Conservation (phyloP, 2,329 filamentous ascomycete genomes). For the Colletotrichum falcatum region DNA sequence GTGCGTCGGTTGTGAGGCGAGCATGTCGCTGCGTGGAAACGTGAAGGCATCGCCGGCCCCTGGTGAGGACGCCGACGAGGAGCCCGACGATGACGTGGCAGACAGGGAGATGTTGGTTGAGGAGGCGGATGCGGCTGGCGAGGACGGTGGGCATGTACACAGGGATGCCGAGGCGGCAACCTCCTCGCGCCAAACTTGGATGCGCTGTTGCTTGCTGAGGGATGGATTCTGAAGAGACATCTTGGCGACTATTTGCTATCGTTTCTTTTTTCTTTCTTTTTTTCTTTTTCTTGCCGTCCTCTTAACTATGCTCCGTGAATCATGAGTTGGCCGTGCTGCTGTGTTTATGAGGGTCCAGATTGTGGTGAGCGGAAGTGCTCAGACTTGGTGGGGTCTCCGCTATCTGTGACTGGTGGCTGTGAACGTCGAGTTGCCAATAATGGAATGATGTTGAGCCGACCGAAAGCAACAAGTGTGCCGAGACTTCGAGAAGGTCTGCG, state of each 20-base stretch:
- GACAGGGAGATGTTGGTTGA: slow-evolving; percentile 40
- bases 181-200: slow-evolving; percentile 64
- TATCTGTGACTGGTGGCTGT: background rate
- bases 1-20: slow-evolving; percentile 31
- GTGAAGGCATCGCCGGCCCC: slow-evolving; percentile 39
- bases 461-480: slow-evolving; percentile 3
- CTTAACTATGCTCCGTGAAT: background rate
- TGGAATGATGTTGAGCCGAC: slow-evolving; percentile 18
- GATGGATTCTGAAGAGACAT: slow-evolving; percentile 29
- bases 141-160: slow-evolving; percentile 50
- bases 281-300: background rate
- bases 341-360: background rate
- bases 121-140: slow-evolving; percentile 46
- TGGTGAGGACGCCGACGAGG: slow-evolving; percentile 38
- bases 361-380: background rate
- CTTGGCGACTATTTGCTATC: background rate
- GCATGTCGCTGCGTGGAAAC: slow-evolving; percentile 37
- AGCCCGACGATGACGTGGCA: slow-evolving; percentile 44
- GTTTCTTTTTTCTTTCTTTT: background rate
- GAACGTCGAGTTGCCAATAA: background rate
- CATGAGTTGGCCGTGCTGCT: background rate
- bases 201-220: slow-evolving; percentile 47
- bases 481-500: slow-evolving; percentile 13
- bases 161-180: slow-evolving; percentile 53
- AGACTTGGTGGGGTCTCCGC: background rate